These are phyloP conservation scores for Fraxinus cuspidata DNA, from an alignment of 257 asterid genomes.

Conservation along the genomic window DNA sequence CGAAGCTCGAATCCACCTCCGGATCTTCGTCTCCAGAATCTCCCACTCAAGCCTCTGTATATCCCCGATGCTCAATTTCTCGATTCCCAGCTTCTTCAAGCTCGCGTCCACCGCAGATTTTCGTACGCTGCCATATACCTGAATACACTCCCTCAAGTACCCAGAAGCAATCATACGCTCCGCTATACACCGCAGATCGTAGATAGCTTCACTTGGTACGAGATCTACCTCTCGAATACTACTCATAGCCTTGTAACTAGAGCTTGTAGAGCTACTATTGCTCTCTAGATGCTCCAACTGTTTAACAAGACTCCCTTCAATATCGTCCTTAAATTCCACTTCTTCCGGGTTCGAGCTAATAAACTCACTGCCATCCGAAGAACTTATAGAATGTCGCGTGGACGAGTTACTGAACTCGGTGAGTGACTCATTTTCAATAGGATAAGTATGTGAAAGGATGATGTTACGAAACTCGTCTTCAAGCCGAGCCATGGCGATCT, in stretches of 20 bases:
- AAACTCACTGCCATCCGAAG: background rate
- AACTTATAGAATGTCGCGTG: background rate
- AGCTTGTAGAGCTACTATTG: conserved; percentile 44
- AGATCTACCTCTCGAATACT: conserved; percentile 79
- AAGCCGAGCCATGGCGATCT: conserved; percentile 97
- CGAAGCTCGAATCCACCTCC: conserved; percentile 84
- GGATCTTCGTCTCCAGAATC: conserved; percentile 71
- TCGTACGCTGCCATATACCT: conserved; percentile 77
- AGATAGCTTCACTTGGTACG: conserved; percentile 61
- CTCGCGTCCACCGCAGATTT: conserved; percentile 66
- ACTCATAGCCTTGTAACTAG: conserved; percentile 48
- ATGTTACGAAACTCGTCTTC: conserved; percentile 90
- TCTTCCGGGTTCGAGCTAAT: conserved; percentile 42
- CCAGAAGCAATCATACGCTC: conserved; percentile 75
- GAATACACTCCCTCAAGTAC: conserved; percentile 69
- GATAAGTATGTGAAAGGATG: conserved; percentile 58
- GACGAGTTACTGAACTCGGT: background rate
- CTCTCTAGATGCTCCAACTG: conserved; percentile 72
- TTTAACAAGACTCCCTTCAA: conserved; percentile 36
- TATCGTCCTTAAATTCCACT: conserved; percentile 39
- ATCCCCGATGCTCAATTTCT: conserved; percentile 76
- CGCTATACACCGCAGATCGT: conserved; percentile 79
- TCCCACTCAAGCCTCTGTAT: conserved; percentile 85
- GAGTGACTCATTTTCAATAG: conserved; percentile 56
- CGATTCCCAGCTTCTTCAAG: conserved; percentile 58